Evolutionary conservation across 1,284 basidiomycete genomes (phyloP).

Genomic region (Ceratobasidium sp.): DNA sequence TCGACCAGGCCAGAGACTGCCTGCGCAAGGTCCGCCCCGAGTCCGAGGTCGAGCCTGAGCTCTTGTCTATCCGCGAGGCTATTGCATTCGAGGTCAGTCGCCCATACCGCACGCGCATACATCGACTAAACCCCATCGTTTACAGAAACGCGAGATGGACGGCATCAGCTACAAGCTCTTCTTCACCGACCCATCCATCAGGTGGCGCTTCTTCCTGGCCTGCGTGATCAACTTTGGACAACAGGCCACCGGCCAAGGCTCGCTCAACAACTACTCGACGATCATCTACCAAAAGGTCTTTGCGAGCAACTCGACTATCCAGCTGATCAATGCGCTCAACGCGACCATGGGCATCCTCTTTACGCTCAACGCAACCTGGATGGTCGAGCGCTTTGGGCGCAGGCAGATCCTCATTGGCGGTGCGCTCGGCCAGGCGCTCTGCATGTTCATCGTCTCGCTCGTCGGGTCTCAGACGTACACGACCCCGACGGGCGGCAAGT

Average conservation of each 20-base stretch:
- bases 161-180: slow-evolving; percentile 42
- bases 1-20: slow-evolving; percentile 30
- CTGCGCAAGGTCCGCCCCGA: slow-evolving; percentile 44
- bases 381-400: slow-evolving; percentile 47
- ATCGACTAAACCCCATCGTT: background rate
- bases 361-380: slow-evolving; percentile 47
- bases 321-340: slow-evolving; percentile 49
- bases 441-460: slow-evolving; percentile 46
- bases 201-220: slow-evolving; percentile 48
- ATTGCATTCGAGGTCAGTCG: slow-evolving; percentile 46
- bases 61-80: slow-evolving; percentile 47
- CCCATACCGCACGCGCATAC: slow-evolving; percentile 21
- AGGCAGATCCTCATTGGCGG: slow-evolving; percentile 44
- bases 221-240: slow-evolving; percentile 49
- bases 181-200: slow-evolving; percentile 48
- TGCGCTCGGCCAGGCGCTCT: slow-evolving; percentile 46
- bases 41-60: slow-evolving; percentile 47
- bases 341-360: slow-evolving; percentile 48
- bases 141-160: slow-evolving; percentile 34
- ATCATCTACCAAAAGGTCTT: slow-evolving; percentile 49
- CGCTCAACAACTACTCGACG: slow-evolving; percentile 47
- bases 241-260: slow-evolving; percentile 48
- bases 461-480: slow-evolving; percentile 44
- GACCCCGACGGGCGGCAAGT: slow-evolving; percentile 41
- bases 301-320: slow-evolving; percentile 45